Conservation (phyloP, 1,284 basidiomycete genomes). For the Flammula alnicola region DNA sequence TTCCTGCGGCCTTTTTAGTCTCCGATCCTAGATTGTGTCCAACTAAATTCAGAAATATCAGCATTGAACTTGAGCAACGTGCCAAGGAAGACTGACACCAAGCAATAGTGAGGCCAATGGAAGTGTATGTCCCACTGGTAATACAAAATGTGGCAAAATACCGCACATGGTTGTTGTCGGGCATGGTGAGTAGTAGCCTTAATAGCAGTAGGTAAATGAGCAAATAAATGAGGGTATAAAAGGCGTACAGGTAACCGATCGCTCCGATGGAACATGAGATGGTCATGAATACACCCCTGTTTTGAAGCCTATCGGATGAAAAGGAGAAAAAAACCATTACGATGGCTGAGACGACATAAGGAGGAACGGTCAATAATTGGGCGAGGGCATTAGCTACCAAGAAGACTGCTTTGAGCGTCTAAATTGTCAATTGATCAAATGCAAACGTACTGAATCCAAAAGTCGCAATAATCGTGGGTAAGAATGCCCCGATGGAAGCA, state of each 20-base stretch:
- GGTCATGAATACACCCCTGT: constrained; percentile 65
- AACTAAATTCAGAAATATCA: constrained; percentile 40
- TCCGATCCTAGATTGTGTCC: constrained; percentile 79
- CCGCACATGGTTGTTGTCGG: constrained; percentile 50
- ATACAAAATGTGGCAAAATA: constrained; percentile 77
- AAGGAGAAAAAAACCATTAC: constrained; percentile 69
- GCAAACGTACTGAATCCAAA: constrained; percentile 58
- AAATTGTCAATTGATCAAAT: neutral
- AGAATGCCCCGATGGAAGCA: constrained; percentile 80
- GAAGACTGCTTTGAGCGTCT: neutral
- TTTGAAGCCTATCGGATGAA: constrained; percentile 74
- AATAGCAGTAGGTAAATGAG: constrained; percentile 1
- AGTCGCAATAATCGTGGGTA: constrained; percentile 82
- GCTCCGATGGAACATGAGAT: constrained; percentile 54
- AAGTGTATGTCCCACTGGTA: constrained; percentile 70
- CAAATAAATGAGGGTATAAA: no score
- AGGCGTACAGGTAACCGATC: constrained; percentile 67
- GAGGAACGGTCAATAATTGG: constrained; percentile 80
- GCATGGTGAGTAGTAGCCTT: constrained; percentile 58
- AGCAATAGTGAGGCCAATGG: constrained; percentile 68
- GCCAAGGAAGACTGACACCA: constrained; percentile 63
- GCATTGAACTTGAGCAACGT: neutral
- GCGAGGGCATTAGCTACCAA: constrained; percentile 46
- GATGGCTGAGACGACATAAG: constrained; percentile 75
- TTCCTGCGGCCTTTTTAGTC: constrained; percentile 77